Evolutionary conservation across 208 protist species (phyloP), one percentile per base, ranked within the genome.

Genomic region (Leptomonas pyrrhocoris): DNA sequence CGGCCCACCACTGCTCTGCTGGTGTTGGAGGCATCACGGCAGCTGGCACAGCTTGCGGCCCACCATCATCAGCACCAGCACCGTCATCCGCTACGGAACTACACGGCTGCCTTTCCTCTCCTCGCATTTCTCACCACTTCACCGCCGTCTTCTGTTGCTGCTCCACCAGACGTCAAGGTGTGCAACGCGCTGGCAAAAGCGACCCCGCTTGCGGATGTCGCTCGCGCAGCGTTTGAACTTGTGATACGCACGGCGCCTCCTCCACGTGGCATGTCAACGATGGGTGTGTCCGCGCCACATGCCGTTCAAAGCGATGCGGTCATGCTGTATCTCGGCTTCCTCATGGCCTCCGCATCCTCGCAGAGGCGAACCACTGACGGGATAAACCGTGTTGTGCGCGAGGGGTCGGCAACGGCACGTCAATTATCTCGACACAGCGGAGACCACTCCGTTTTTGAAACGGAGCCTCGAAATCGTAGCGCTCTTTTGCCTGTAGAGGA

Each of bases 1-100:
- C 62, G 71, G 36, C 71, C 71, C 8, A 67, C 63, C 0, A 71
- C 56, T 2, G 71, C 71, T 2, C 36, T 77, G 46, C 51, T 77
- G 36, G 48, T 77, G 30, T 25, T 77, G 27, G 71, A 77, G 34
- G 71, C 71, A 0, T 51, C 45, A 28, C 62, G 71, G 13, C 63
- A 71, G 34, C 55, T 61, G 6, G 63, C 71, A 8, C 31, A 21
- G 30, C 38, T 70, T 2, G 21, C 19, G 0, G 58, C 19, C 6
- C 15, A 5, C 18, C 56, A 18, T 11, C n/a, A 34, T 6, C 28
- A 5, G 34, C 56, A 18, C 15, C n/a, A 34, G 21, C 28, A 43
- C 6, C 15, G 13, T 16, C 15, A 0, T 34, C 1, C 0, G 8
- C 2, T 31, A 28, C 48, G 16, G 27, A 40, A 36, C n/a, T 36